Evolutionary conservation across 441 rosid genomes (phyloP).

Genomic region (Flueggea neowawraea): DNA sequence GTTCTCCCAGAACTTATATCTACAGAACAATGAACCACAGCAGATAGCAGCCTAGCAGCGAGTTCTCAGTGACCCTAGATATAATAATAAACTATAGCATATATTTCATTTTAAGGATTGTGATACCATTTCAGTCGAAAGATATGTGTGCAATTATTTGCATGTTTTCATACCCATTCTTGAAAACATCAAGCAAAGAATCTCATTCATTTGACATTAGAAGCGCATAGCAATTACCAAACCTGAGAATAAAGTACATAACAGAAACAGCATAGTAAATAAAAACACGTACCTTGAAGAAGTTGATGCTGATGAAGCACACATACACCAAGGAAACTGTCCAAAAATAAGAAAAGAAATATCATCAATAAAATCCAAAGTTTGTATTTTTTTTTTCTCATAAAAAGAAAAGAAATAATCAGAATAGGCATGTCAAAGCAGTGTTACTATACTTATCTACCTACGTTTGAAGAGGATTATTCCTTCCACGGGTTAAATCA

Average conservation of each 20-base stretch:
- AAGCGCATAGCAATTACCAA: too few relatives aligned
- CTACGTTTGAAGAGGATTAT: conserved; percentile 89
- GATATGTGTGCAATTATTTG: too few relatives aligned
- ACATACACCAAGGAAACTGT: conserved; percentile 8
- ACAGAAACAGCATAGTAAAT: not conserved
- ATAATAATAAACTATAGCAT: too few relatives aligned
- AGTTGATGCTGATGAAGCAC: conserved; percentile 65
- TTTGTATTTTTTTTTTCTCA: not conserved
- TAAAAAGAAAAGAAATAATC: conserved; percentile 5
- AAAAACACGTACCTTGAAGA: conserved; percentile 67
- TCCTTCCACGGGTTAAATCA: conserved; percentile 86
- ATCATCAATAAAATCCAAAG: conserved; percentile 4
- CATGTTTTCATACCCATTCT: too few relatives aligned
- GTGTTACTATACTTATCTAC: not conserved
- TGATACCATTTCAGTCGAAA: too few relatives aligned
- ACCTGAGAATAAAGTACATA: not conserved
- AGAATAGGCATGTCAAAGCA: conserved; percentile 3
- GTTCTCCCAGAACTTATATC: too few relatives aligned
- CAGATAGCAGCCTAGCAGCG: too few relatives aligned
- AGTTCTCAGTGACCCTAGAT: too few relatives aligned
- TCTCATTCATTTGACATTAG: too few relatives aligned
- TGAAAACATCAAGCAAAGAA: too few relatives aligned
- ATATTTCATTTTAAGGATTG: too few relatives aligned
- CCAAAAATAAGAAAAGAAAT: not conserved
- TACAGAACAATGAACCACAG: too few relatives aligned